A percentile compares a stretch with the other conserved stretches of the same genome.
These are phyloP conservation scores for Naganishia randhawae DNA, from an alignment of 768 basidiomycete species.

Conservation along the genomic window DNA sequence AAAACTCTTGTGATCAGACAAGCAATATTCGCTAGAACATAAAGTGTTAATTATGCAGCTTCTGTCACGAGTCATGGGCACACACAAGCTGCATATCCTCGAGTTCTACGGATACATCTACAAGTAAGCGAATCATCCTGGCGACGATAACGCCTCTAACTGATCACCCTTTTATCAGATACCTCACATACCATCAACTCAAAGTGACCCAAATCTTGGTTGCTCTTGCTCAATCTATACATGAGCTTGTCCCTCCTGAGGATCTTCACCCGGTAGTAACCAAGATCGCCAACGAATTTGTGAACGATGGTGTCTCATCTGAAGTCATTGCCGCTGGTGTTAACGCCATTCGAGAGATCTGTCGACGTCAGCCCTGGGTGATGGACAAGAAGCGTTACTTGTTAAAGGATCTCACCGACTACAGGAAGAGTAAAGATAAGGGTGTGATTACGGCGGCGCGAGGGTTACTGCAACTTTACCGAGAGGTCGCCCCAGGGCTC, in stretches of 20 bases:
- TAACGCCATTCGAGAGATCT: conserved; percentile 92
- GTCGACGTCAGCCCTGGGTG: conserved; percentile 86
- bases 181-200: conserved; percentile 85
- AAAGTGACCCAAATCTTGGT: conserved; percentile 89
- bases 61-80: conserved; percentile 84
- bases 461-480: conserved; percentile 79
- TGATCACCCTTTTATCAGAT: conserved; percentile 55
- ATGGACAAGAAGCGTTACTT: conserved; percentile 81
- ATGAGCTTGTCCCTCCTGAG: conserved; percentile 92
- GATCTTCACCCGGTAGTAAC: conserved; percentile 79
- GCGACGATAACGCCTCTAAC: background rate
- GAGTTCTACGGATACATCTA: conserved; percentile 93
- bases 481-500: conserved; percentile 93
- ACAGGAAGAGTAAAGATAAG: conserved; percentile 92
- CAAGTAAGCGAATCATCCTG: conserved; percentile 45
- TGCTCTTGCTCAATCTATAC: conserved; percentile 86
- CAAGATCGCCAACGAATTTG: conserved; percentile 91
- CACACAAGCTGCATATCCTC: conserved; percentile 87
- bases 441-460: conserved; percentile 83
- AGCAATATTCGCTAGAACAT: conserved; percentile 92
- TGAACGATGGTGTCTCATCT: conserved; percentile 91
- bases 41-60: conserved; percentile 97
- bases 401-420: conserved; percentile 86
- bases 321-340: conserved; percentile 96
- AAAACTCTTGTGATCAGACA: conserved; percentile 58